Evolutionary conservation across 768 basidiomycete genomes (phyloP).

Genomic region (Boletus sp.): DNA sequence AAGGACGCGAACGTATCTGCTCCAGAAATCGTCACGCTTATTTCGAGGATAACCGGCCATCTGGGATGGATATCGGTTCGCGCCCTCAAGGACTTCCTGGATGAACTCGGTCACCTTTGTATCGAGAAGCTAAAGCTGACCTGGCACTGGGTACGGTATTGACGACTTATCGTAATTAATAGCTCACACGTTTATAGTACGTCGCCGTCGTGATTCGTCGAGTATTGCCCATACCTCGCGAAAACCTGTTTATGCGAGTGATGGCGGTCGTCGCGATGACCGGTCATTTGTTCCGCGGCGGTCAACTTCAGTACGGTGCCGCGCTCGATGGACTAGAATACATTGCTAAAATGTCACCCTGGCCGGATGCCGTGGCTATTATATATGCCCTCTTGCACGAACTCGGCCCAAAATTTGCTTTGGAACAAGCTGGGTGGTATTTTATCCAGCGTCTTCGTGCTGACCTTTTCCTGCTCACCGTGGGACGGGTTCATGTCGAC

Average conservation of each 20-base stretch:
- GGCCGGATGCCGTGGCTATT: conserved; percentile 16
- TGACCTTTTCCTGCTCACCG: conserved; percentile 4
- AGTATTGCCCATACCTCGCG: neutral
- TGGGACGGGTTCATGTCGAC: neutral
- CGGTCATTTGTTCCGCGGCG: conserved; percentile 11
- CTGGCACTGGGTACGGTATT: conserved; percentile 16
- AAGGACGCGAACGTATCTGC: conserved; percentile 7
- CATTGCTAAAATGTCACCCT: conserved; percentile 15
- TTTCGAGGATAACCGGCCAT: conserved; percentile 2
- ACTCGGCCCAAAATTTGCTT: conserved; percentile 17
- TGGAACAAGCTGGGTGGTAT: conserved; percentile 5
- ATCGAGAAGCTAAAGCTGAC: conserved; percentile 10
- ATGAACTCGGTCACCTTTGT: conserved; percentile 9
- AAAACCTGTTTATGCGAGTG: conserved; percentile 11
- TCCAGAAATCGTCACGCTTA: conserved; percentile 2
- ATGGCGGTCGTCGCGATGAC: conserved; percentile 17
- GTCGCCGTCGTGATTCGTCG: neutral
- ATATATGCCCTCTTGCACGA: conserved; percentile 13
- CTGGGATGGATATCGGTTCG: conserved; percentile 6
- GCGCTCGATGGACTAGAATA: conserved; percentile 4
- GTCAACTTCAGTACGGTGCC: conserved; percentile 5
- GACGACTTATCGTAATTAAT: neutral
- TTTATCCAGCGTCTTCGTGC: conserved; percentile 14
- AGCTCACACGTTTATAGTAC: conserved; percentile 13
- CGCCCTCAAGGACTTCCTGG: conserved; percentile 8